phyloP scores from a whole-genome alignment of 2,329 filamentous ascomycete genomes.

The Aureobasidium sp. region DNA sequence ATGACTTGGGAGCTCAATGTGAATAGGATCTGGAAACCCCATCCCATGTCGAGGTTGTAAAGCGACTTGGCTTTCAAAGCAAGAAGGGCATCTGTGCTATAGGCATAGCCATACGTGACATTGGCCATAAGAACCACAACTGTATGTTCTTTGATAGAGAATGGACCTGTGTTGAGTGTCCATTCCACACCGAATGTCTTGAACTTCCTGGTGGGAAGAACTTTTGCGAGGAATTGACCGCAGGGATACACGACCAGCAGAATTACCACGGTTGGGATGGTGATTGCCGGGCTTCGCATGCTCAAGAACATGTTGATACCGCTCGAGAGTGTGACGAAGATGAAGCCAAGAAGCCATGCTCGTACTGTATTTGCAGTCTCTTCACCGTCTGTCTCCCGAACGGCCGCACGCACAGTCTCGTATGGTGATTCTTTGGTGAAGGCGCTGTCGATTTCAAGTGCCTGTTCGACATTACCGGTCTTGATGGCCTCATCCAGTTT shows the following conservation, averaged over 20 bases:
- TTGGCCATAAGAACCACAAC: slow-evolving; percentile 35
- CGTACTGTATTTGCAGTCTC: slow-evolving; percentile 22
- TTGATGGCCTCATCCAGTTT: neutral
- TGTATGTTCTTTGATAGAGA: slow-evolving; percentile 52
- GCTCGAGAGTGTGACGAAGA: slow-evolving; percentile 24
- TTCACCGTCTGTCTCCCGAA: neutral
- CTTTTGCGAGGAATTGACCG: slow-evolving; percentile 69
- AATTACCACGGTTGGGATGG: neutral
- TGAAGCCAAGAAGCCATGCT: slow-evolving; percentile 29
- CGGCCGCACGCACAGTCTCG: neutral
- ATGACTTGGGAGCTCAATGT: slow-evolving; percentile 80
- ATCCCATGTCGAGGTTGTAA: slow-evolving; percentile 70
- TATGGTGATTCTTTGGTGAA: neutral
- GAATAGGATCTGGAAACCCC: slow-evolving; percentile 72
- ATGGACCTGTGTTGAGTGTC: slow-evolving; percentile 43
- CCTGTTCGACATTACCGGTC: neutral
- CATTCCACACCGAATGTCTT: slow-evolving; percentile 17
- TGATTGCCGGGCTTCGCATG: slow-evolving; percentile 24
- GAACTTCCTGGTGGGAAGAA: slow-evolving; percentile 49
- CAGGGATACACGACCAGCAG: slow-evolving; percentile 76
- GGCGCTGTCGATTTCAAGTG: neutral
- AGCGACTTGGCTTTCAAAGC: slow-evolving; percentile 67
- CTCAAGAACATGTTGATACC: slow-evolving; percentile 28
- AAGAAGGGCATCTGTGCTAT: slow-evolving; percentile 54
- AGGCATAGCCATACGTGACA: slow-evolving; percentile 20